Evolutionary conservation across 2,329 filamentous ascomycete genomes (phyloP).

Genomic region (Bipolaris bicolor): DNA sequence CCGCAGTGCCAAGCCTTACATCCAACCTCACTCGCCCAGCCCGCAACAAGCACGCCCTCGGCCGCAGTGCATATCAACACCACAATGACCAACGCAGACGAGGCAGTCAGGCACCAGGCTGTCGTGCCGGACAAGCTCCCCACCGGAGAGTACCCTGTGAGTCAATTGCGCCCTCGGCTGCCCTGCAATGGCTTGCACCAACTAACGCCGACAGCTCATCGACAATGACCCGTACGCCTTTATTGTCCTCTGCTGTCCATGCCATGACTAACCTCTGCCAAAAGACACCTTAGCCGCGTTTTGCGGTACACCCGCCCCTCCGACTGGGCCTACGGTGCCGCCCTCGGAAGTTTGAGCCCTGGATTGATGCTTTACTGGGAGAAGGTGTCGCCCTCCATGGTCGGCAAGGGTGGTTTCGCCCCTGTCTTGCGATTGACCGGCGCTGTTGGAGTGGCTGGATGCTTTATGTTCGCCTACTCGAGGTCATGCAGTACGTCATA

Average conservation of each 20-base stretch:
- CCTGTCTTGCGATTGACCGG: slow-evolving; percentile 80
- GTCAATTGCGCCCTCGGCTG: slow-evolving; percentile 46
- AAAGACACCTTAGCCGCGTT: slow-evolving; percentile 92
- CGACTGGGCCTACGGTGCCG: slow-evolving; percentile 77
- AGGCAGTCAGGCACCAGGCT: slow-evolving; percentile 45
- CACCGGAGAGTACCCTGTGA: slow-evolving; percentile 84
- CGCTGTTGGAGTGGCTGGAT: slow-evolving; percentile 74
- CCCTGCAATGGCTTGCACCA: slow-evolving; percentile 28
- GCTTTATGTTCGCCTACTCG: slow-evolving; percentile 85
- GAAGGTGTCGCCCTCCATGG: slow-evolving; percentile 81
- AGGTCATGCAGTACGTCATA: slow-evolving; percentile 75
- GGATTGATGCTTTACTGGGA: slow-evolving; percentile 79
- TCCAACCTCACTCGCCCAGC: slow-evolving; percentile 16
- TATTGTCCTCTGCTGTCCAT: slow-evolving; percentile 8
- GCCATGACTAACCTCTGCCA: slow-evolving; percentile 27
- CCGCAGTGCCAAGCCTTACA: slow-evolving; percentile 4
- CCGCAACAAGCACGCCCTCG: slow-evolving; percentile 15
- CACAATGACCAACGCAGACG: slow-evolving; percentile 39
- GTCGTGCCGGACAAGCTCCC: slow-evolving; percentile 78
- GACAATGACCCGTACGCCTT: slow-evolving; percentile 92
- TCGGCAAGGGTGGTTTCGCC: slow-evolving; percentile 81
- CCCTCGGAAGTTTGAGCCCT: slow-evolving; percentile 74
- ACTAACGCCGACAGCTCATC: slow-evolving; percentile 74
- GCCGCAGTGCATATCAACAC: slow-evolving; percentile 25
- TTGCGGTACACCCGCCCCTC: slow-evolving; percentile 82